Percentiles rank a stretch among this genome's conserved stretches.
Conservation (phyloP, 306 rosid species). For the Sophora flavescens region DNA sequence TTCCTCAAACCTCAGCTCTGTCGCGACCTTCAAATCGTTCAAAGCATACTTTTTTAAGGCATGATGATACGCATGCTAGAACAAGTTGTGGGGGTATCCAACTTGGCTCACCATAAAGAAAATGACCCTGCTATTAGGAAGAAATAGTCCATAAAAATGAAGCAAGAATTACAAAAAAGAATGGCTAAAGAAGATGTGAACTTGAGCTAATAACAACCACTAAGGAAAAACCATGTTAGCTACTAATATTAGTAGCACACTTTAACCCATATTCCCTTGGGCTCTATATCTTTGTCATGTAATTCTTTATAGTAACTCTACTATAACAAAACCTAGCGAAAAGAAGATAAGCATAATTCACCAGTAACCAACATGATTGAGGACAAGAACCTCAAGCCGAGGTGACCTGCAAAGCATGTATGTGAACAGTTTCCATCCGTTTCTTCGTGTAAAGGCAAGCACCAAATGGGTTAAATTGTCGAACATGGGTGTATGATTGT, state of each 20-base stretch:
- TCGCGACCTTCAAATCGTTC: neutral
- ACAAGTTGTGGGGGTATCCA: neutral
- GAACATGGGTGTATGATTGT: neutral
- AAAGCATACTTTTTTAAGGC: neutral
- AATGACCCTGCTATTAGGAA: neutral
- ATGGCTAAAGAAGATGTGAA: neutral
- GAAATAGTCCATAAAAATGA: neutral
- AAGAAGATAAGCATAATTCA: neutral
- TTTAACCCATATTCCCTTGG: neutral
- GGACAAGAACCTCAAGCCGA: neutral
- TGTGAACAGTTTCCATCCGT: neutral
- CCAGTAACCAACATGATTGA: neutral
- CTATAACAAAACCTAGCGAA: neutral
- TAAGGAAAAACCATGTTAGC: neutral
- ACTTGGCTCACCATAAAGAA: neutral
- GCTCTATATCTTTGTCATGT: neutral
- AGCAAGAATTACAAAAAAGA: neutral
- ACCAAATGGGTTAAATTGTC: neutral
- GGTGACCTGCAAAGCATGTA: neutral
- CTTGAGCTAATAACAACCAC: neutral
- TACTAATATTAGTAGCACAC: neutral
- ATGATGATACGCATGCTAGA: neutral
- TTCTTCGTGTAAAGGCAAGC: neutral
- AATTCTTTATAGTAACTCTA: neutral
- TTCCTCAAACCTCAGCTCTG: neutral